phyloP scores from a whole-genome alignment of 2,329 filamentous ascomycete genomes.

The Nemania sp. region DNA sequence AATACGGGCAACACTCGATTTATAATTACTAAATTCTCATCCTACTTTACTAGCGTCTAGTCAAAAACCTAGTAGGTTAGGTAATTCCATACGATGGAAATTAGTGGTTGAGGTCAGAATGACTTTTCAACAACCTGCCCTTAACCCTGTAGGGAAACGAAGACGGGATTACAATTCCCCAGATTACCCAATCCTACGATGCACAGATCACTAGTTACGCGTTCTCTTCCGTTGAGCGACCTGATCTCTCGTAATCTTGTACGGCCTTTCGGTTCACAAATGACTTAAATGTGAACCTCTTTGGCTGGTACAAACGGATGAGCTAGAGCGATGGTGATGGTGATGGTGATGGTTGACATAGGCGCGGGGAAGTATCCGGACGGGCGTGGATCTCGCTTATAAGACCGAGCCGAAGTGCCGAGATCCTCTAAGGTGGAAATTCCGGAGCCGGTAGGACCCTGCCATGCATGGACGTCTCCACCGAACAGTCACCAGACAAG shows the following conservation, averaged over 20 bases:
- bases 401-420: slow-evolving; percentile 33
- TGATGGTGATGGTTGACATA: not conserved
- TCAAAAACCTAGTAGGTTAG: not conserved
- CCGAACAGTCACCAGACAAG: slow-evolving; percentile 10
- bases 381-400: slow-evolving; percentile 3
- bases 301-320: not conserved
- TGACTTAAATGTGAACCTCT: not conserved
- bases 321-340: not conserved
- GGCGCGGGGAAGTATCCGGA: slow-evolving; percentile 1
- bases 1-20: not conserved
- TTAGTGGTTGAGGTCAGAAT: not conserved
- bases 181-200: not conserved
- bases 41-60: not conserved
- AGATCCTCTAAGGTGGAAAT: slow-evolving; percentile 3
- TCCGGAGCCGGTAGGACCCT: slow-evolving; percentile 9
- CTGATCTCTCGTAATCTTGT: not conserved
- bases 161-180: no score
- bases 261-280: not conserved
- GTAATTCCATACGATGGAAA: not conserved
- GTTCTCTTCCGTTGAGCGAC: not conserved
- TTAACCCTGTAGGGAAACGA: not conserved
- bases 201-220: not conserved
- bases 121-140: not conserved
- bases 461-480: not conserved
- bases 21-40: not conserved